These are phyloP conservation scores for Ceratobasidium sp. DNA, from an alignment of 1,284 basidiomycete species.

Conservation along the genomic window DNA sequence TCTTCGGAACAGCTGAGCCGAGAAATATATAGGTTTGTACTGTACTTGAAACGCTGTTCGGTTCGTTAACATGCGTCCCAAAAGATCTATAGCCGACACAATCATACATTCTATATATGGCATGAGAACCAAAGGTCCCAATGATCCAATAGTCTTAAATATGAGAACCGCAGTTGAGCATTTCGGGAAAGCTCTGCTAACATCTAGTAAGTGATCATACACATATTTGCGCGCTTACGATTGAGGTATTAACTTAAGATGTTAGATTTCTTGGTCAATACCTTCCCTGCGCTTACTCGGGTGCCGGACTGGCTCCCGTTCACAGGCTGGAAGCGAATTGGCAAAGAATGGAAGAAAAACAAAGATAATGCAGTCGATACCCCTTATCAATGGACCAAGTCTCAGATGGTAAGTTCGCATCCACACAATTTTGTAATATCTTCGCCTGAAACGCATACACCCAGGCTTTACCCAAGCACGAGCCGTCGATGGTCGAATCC, in stretches of 20 bases:
- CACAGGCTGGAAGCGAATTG: constrained; percentile 23
- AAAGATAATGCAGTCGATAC: constrained; percentile 19
- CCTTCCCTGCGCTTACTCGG: constrained; percentile 24
- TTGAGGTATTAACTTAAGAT: neutral
- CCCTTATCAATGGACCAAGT: constrained; percentile 25
- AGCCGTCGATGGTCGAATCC: no score
- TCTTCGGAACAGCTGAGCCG: constrained; percentile 8
- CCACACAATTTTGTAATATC: neutral
- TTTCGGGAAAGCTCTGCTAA: constrained; percentile 18
- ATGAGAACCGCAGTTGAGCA: constrained; percentile 2
- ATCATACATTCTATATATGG: constrained; percentile 39
- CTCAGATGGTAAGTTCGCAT: constrained; percentile 1
- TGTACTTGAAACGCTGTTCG: neutral
- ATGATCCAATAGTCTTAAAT: constrained; percentile 29
- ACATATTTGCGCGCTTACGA: neutral
- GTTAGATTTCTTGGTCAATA: constrained; percentile 41
- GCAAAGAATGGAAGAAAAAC: constrained; percentile 31
- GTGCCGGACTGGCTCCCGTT: constrained; percentile 46
- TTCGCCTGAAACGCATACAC: neutral
- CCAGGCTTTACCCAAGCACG: no score
- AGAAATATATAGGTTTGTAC: constrained; percentile 24
- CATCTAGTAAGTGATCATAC: neutral
- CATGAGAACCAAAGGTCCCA: neutral
- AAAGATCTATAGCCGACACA: neutral
- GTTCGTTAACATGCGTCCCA: neutral